A percentile compares a stretch with the other conserved stretches of the same genome.
These are phyloP conservation scores for Dactylellina haptotyla DNA, from an alignment of 2,329 filamentous ascomycete genomes.

Conservation along the genomic window DNA sequence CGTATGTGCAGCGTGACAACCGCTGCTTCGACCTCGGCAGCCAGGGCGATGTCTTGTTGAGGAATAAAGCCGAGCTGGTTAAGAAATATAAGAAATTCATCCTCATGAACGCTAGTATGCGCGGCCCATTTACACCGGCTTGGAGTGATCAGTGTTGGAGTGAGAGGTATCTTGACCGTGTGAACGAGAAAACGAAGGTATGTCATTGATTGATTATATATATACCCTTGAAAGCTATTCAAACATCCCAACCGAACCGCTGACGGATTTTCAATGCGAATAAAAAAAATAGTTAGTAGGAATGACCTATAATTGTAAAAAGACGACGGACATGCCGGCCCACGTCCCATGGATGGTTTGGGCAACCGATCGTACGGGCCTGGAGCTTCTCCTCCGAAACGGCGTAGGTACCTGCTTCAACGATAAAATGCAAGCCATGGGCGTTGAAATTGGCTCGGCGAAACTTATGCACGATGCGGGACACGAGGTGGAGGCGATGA, in stretches of 20 bases:
- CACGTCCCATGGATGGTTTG: conserved; percentile 62
- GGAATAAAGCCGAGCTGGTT: conserved; percentile 58
- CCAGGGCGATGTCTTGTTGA: conserved; percentile 60
- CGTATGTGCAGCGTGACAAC: conserved; percentile 59
- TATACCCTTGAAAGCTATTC: too few relatives aligned
- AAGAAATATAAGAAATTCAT: conserved; percentile 61
- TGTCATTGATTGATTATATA: background rate
- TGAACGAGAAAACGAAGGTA: conserved; percentile 60
- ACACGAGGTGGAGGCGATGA: conserved; percentile 6
- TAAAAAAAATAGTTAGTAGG: conserved; percentile 60
- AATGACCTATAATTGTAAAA: conserved; percentile 61
- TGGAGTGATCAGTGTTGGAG: conserved; percentile 61
- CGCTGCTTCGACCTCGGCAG: conserved; percentile 61
- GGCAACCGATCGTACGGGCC: conserved; percentile 62
- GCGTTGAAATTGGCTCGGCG: background rate
- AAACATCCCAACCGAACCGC: too few relatives aligned
- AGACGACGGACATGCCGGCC: conserved; percentile 50
- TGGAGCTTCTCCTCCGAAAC: conserved; percentile 60
- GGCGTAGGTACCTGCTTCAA: background rate
- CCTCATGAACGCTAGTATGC: conserved; percentile 60
- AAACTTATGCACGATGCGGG: conserved; percentile 5
- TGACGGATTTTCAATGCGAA: too few relatives aligned
- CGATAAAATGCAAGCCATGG: background rate
- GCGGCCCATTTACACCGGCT: conserved; percentile 61
- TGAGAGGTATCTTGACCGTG: conserved; percentile 59